These are phyloP conservation scores for Tulasnella sp. DNA, from an alignment of 768 basidiomycete species.

Conservation along the genomic window DNA sequence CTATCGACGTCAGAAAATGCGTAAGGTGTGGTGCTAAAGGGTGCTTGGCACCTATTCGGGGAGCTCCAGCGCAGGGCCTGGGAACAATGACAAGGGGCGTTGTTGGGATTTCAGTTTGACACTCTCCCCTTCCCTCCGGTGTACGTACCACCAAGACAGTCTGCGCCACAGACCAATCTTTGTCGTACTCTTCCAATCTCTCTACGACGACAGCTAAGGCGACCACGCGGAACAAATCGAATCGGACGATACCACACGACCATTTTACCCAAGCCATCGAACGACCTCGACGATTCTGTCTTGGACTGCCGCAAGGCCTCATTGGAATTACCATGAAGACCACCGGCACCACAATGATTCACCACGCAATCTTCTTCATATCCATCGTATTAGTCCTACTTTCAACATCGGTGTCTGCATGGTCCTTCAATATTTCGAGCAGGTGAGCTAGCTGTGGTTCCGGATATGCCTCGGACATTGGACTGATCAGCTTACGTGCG, in stretches of 20 bases:
- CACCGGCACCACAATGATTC: not conserved
- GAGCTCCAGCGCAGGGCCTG: not conserved
- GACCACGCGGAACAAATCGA: not conserved
- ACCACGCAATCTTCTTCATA: not conserved
- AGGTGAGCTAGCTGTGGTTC: not conserved
- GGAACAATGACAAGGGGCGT: not conserved
- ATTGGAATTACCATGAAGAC: not conserved
- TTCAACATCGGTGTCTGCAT: not conserved
- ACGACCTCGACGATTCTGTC: not conserved
- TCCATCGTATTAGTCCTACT: not conserved
- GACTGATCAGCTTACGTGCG: not conserved
- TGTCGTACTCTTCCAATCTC: not conserved
- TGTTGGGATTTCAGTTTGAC: not conserved
- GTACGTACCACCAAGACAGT: not conserved
- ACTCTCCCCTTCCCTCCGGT: not conserved
- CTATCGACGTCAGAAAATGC: not conserved
- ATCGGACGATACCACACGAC: not conserved
- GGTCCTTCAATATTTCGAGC: constrained; percentile 9
- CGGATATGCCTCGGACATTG: not conserved
- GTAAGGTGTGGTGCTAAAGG: not conserved
- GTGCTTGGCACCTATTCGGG: not conserved
- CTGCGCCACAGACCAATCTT: not conserved
- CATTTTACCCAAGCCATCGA: not conserved
- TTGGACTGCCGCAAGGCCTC: not conserved
- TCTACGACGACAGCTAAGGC: not conserved